Evolutionary conservation across 2,329 filamentous ascomycete species (phyloP).

Genomic region (Fusarium temperatum): DNA sequence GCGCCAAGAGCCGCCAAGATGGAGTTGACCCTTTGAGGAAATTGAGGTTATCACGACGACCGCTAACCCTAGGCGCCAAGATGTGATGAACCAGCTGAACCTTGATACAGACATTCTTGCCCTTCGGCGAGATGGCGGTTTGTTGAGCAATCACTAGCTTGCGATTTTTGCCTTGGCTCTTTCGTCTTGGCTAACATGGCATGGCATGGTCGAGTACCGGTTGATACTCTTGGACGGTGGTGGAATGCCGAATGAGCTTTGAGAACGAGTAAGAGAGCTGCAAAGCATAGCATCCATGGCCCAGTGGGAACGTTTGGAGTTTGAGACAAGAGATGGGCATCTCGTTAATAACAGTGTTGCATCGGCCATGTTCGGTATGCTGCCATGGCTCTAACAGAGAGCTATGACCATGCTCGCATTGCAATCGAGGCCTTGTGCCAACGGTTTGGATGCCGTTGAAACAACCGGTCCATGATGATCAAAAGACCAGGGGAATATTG

Average conservation of each 20-base stretch:
- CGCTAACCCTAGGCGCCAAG: conserved; percentile 27
- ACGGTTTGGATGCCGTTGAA: conserved; percentile 21
- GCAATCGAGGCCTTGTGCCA: conserved; percentile 8
- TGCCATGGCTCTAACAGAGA: neutral
- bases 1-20: conserved; percentile 38
- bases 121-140: conserved; percentile 29
- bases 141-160: conserved; percentile 21
- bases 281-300: neutral
- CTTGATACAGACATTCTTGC: conserved; percentile 31
- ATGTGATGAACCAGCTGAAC: conserved; percentile 30
- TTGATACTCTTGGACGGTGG: conserved; percentile 2
- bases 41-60: conserved; percentile 26
- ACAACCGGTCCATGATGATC: conserved; percentile 13
- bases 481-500: conserved; percentile 13
- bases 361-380: neutral
- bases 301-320: neutral
- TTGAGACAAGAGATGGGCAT: conserved; percentile 5
- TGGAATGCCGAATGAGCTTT: conserved; percentile 22
- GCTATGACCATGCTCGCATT: neutral
- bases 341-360: neutral
- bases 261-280: neutral
- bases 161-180: neutral
- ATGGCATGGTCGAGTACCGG: neutral
- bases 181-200: neutral
- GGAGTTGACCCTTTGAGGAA: conserved; percentile 13